phyloP scores from a whole-genome alignment of 805 yeast genomes.

The Vanderwaltozyma yarrowii region DNA sequence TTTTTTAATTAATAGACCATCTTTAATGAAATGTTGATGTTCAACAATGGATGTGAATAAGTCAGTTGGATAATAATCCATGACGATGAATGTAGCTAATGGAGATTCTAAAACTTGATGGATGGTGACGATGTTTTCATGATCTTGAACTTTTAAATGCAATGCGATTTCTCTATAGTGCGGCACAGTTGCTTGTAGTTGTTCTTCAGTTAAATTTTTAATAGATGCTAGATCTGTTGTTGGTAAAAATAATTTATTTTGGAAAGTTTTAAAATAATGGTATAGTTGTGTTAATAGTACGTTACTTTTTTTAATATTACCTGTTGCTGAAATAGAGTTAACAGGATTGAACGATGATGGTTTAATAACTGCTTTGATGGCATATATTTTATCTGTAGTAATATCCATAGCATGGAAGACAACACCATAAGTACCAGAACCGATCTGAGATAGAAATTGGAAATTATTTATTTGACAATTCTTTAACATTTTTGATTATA shows the following conservation, averaged over 20 bases:
- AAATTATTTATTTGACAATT: constrained; percentile 22
- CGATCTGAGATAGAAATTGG: constrained; percentile 28
- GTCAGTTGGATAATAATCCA: constrained; percentile 87
- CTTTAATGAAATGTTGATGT: constrained; percentile 45
- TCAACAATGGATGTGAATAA: constrained; percentile 80
- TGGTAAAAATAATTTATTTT: constrained; percentile 21
- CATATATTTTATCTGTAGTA: constrained; percentile 40
- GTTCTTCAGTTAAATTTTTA: constrained; percentile 7
- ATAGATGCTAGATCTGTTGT: constrained; percentile 23
- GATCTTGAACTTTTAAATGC: constrained; percentile 66
- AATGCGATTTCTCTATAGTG: constrained; percentile 57
- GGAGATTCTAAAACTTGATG: constrained; percentile 60
- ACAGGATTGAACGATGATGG: constrained; percentile 27
- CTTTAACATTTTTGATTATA: neutral
- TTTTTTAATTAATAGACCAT: constrained; percentile 41
- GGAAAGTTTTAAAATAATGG: constrained; percentile 6
- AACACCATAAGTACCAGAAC: constrained; percentile 80
- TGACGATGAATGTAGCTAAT: constrained; percentile 52
- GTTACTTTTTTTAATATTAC: constrained; percentile 4
- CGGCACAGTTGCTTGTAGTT: constrained; percentile 14
- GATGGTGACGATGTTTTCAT: constrained; percentile 68
- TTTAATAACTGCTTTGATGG: constrained; percentile 63
- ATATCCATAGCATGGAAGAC: constrained; percentile 62
- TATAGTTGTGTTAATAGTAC: constrained; percentile 4
- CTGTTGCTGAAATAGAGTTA: constrained; percentile 4